Evolutionary conservation across 2,329 filamentous ascomycete genomes (phyloP).

Genomic region (Xylaria sp.): DNA sequence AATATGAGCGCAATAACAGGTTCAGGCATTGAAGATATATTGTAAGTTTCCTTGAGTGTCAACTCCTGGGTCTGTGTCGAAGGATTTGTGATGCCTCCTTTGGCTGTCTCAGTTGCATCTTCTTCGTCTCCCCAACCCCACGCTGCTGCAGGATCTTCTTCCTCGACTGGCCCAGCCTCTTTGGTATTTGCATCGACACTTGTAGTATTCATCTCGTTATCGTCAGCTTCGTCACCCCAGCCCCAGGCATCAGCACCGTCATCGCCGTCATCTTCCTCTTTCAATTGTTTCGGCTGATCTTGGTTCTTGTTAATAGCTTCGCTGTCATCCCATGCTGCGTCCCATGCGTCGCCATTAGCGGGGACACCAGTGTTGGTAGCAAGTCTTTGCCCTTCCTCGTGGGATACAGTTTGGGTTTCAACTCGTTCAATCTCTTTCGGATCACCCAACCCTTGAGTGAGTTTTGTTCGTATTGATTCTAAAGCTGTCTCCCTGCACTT

Average conservation of each 20-base stretch:
- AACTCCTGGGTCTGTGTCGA: conserved; percentile 71
- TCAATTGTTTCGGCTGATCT: conserved; percentile 24
- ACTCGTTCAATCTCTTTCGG: conserved; percentile 81
- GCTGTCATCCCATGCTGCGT: conserved; percentile 81
- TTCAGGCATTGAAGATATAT: conserved; percentile 87
- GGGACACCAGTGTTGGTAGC: conserved; percentile 62
- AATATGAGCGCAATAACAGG: conserved; percentile 76
- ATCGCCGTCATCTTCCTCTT: conserved; percentile 38
- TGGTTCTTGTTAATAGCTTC: conserved; percentile 57
- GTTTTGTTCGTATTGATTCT: conserved; percentile 75
- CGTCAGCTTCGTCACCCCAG: conserved; percentile 77
- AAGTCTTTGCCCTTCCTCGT: conserved; percentile 73
- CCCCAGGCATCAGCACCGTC: conserved; percentile 72
- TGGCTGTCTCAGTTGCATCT: conserved; percentile 46
- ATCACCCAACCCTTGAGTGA: conserved; percentile 73
- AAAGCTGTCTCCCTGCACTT: conserved; percentile 85
- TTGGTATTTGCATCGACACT: conserved; percentile 50
- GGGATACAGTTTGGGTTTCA: conserved; percentile 82
- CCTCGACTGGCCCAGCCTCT: conserved; percentile 31
- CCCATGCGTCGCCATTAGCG: conserved; percentile 72
- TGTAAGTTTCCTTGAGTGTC: conserved; percentile 85
- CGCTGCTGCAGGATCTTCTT: conserved; percentile 68
- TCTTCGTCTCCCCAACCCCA: conserved; percentile 90
- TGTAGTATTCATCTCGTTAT: conserved; percentile 70
- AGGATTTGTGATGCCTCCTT: conserved; percentile 42